phyloP scores from a whole-genome alignment of 2,329 filamentous ascomycete species.

The Apiospora hydei region DNA sequence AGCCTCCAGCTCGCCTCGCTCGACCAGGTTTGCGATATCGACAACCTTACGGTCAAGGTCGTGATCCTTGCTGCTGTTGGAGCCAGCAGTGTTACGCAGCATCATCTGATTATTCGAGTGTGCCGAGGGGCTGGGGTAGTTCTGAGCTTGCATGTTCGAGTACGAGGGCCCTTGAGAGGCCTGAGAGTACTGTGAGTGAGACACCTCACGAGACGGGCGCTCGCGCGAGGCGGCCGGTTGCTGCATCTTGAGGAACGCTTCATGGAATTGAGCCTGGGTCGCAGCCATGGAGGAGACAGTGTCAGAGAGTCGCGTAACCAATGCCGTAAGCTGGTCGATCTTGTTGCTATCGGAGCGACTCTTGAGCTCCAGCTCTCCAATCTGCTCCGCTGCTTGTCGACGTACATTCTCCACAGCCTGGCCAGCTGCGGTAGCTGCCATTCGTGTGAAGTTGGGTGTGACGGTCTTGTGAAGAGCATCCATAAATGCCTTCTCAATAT shows the following conservation, averaged over 20 bases:
- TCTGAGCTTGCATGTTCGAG: slow-evolving; percentile 36
- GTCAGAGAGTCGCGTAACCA: slow-evolving; percentile 71
- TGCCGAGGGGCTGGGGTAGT: slow-evolving; percentile 38
- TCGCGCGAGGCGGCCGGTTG: slow-evolving; percentile 55
- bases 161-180: slow-evolving; percentile 36
- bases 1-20: slow-evolving; percentile 65
- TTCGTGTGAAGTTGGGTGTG: slow-evolving; percentile 69
- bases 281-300: slow-evolving; percentile 75
- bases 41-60: slow-evolving; percentile 65
- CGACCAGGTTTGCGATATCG: slow-evolving; percentile 68
- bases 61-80: slow-evolving; percentile 48
- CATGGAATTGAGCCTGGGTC: slow-evolving; percentile 73
- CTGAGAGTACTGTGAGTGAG: slow-evolving; percentile 28
- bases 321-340: slow-evolving; percentile 74
- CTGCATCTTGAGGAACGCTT: slow-evolving; percentile 65
- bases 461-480: slow-evolving; percentile 66
- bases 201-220: slow-evolving; percentile 31
- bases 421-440: slow-evolving; percentile 71
- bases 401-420: slow-evolving; percentile 74
- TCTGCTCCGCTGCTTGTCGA: slow-evolving; percentile 60
- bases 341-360: slow-evolving; percentile 65
- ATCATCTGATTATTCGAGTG: slow-evolving; percentile 46
- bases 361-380: slow-evolving; percentile 58
- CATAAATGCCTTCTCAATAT: slow-evolving; percentile 74
- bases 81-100: slow-evolving; percentile 48